Evolutionary conservation across 2,329 filamentous ascomycete genomes (phyloP), one percentile per base, ranked within the genome.

Genomic region (Venturia asperata): DNA sequence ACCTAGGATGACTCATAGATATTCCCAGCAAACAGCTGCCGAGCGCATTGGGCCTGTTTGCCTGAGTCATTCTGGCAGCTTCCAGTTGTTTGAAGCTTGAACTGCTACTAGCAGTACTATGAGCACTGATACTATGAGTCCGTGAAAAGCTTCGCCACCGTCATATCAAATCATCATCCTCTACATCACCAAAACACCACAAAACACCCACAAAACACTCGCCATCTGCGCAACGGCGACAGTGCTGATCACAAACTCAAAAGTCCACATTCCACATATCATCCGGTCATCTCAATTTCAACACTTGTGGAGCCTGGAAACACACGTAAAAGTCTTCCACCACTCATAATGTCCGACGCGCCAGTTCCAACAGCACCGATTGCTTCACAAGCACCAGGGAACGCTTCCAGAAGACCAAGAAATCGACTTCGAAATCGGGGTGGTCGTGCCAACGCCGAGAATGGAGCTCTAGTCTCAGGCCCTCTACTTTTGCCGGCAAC

Each of bases 111-210:
- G n/a, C n/a, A n/a, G n/a, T n/a, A n/a, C n/a, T n/a, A n/a, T n/a
- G n/a, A n/a, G n/a, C n/a, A n/a, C n/a, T n/a, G n/a, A n/a, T n/a
- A n/a, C n/a, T n/a, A 27, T 43, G 34, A 43, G 58, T 43, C 58
- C 30, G 30, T 61, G 58, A 42, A 3, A n/a, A 17, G n/a, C 42
- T 34, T 61, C 60, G 37, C 39, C 42, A 45, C 60, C 24, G 39
- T 42, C 21, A 21, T 21, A 58, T 34, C 52, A 58, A 58, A 58
- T 58, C 52, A 58, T 37, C 30, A 17, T n/a, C 43, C 24, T 17
- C 30, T 58, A 37, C 52, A 58, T 37, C 37, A n/a, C 37, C n/a
- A 15, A 61, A 61, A n/a, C 60, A 61, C n/a, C n/a, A n/a, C n/a
- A n/a, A n/a, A n/a, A n/a, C n/a, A 34, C 6, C 13, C 60, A 34